Evolutionary conservation across 768 basidiomycete genomes (phyloP).

Genomic region (Botryobasidium botryosum): DNA sequence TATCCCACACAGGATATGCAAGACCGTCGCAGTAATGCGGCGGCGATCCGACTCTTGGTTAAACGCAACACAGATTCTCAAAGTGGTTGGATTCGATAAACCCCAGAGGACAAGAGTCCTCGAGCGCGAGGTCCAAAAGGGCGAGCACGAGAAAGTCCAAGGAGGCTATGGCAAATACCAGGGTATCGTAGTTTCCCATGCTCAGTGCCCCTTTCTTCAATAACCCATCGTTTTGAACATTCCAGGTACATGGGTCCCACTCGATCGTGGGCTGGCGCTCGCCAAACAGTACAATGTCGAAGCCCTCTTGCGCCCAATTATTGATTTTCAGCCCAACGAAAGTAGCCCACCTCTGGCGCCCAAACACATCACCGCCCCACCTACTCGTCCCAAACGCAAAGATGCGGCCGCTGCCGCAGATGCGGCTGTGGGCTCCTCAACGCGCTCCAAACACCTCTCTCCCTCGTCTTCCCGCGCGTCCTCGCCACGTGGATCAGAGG

Average conservation of each 20-base stretch:
- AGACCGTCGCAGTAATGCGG: constrained; percentile 94
- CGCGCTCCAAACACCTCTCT: constrained; percentile 7
- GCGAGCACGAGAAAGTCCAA: constrained; percentile 97
- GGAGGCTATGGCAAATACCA: constrained; percentile 99
- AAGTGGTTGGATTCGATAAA: constrained; percentile 98
- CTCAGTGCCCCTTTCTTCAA: neutral
- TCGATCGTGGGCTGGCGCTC: constrained; percentile 70
- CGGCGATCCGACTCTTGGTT: constrained; percentile 92
- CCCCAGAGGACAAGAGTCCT: constrained; percentile 94
- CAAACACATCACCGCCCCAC: constrained; percentile 76
- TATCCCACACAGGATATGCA: constrained; percentile 58
- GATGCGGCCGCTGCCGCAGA: constrained; percentile 4
- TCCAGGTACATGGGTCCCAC: constrained; percentile 94
- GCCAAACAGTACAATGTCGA: constrained; percentile 93
- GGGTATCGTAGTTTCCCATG: constrained; percentile 35
- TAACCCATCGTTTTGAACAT: neutral
- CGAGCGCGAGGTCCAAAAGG: constrained; percentile 96
- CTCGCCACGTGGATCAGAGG: constrained; percentile 43
- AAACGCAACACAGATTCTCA: constrained; percentile 97
- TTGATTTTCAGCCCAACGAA: constrained; percentile 80
- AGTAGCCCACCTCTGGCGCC: constrained; percentile 83
- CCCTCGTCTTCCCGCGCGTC: constrained; percentile 5
- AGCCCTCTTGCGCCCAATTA: constrained; percentile 68
- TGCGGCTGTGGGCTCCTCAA: constrained; percentile 5
- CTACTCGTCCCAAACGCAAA: constrained; percentile 24